Evolutionary conservation across 345 rosid genomes (phyloP).

Genomic region (Eucalyptus polyanthemos): DNA sequence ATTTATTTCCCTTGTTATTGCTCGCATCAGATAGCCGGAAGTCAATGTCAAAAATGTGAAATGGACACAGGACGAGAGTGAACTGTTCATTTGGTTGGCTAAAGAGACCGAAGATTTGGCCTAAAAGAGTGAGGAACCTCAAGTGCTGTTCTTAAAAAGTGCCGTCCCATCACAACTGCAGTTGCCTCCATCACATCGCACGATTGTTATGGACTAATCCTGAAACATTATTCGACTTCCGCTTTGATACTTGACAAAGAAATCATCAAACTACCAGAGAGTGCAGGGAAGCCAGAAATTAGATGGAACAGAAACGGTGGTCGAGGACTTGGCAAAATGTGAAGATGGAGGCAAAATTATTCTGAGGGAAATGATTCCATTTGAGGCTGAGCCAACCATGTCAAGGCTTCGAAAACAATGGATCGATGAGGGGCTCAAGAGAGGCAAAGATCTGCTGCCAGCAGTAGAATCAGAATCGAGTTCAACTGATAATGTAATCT

Average conservation of each 20-base stretch:
- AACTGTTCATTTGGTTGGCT: too few relatives aligned
- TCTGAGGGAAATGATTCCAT: constrained; percentile 44
- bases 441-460: too few relatives aligned
- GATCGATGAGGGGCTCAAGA: too few relatives aligned
- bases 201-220: constrained; percentile 53
- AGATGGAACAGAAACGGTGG: constrained; percentile 71
- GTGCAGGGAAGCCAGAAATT: constrained; percentile 75
- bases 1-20: too few relatives aligned
- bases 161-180: constrained; percentile 52
- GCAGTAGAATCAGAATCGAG: too few relatives aligned
- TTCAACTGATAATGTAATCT: constrained; percentile 4
- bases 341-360: constrained; percentile 75
- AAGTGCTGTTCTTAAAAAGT: constrained; percentile 61
- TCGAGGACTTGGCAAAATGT: constrained; percentile 66
- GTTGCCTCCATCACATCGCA: constrained; percentile 66
- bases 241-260: constrained; percentile 25
- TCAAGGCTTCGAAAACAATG: too few relatives aligned
- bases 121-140: too few relatives aligned
- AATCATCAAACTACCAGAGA: constrained; percentile 48
- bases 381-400: too few relatives aligned
- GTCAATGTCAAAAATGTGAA: too few relatives aligned
- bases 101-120: too few relatives aligned
- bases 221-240: constrained; percentile 51
- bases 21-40: too few relatives aligned
- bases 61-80: too few relatives aligned